Base-by-base conservation (phyloP, 768 basidiomycete genomes). In the Fomitopsis pulvina region DNA sequence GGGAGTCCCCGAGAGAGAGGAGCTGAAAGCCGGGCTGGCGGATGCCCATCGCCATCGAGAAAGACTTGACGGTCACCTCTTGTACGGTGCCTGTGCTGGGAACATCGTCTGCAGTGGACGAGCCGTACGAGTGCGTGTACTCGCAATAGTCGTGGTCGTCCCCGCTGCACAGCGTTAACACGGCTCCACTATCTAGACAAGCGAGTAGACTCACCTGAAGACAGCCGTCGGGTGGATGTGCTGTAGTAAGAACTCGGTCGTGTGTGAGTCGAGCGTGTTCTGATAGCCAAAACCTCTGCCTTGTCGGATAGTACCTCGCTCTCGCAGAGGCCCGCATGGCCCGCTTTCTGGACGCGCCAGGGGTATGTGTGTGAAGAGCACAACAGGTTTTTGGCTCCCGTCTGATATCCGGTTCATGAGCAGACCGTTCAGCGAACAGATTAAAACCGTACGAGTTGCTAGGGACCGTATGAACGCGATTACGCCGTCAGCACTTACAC, bases 101-200 rank as follows among this genome's bases (percentile, higher is more conserved):
- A 10, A 20, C 21, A 24, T n/a, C 32, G 28, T 51, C 21, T 29
- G 58, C 58, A 28, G 52, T 57, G 29, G 52, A 52, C n/a, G 52
- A 52, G 48, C 53, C 54, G 47, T 65, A 62, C 54, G 67, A 56
- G 63, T 84, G 80, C 62, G 71, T 71, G 60, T 83, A 80, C 69
- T 89, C 89, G 66, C 95, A 98, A 56, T 94, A 92, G 60, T 97
- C 95, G 63, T 96, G 93, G 61, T 97, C 93, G 65, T 97, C 92
- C 4, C 91, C 95, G 57, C 89, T 92, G 51, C 41, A 8, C 1
- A 6, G 39, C 32, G 29, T 25, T 11, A 14, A 41, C 47, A 20
- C 47, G 16, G 20, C 16, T 6, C 16, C 40, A 16, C 20, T n/a
- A 40, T n/a, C 11, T n/a, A 7, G 22, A 14, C 10, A 12, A 47